Evolutionary conservation across 2,329 filamentous ascomycete species (phyloP), one percentile per base, ranked within the genome.

Genomic region (Gaeumannomyces tritici): DNA sequence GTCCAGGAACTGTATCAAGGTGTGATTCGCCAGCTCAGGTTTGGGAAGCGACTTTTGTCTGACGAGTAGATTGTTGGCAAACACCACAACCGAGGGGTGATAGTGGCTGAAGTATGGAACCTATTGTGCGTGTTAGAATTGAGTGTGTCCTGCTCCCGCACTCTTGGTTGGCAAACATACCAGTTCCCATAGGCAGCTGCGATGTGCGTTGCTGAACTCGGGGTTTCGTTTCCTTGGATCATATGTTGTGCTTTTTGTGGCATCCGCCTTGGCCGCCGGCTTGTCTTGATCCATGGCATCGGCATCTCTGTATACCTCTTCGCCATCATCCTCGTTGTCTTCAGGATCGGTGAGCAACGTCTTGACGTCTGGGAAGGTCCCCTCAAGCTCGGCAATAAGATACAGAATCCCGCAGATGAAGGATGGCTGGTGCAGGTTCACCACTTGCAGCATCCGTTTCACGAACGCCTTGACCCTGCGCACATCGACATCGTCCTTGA

Each of bases 371-470:
- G 92, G 89, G 74, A 97, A 96, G 0, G 85, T 88, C 65, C 79
- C 79, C 69, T 90, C 87, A 35, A 99, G 78, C 73, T 98, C 91
- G 62, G 87, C 85, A 55, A 98, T 81, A 51, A 99, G 82, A 72
- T 95, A 98, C 26, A 99, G 81, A n/a, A 96, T 86, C 67, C 93
- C 93, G 70, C 93, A 97, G 58, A 92, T 86, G 71, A 99, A 99
- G 0, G 93, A 86, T 11, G 95, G 90, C 66, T 98, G 92, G 71
- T 99, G 95, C 69, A 99, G 77, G 27, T 89, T 89, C 27, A 96
- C 81, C 55, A 96, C 81, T 73, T 99, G 95, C 57, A 98, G 79
- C 74, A 99, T 85, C 65, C 95, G 85, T 79, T 99, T 99, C 56
- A 93, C 88, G 71, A 99, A 99, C 1, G 95, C 95, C 76, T 98